phyloP scores from a whole-genome alignment of 2,329 filamentous ascomycete species.

The Phaeophleospora eucalypticola region DNA sequence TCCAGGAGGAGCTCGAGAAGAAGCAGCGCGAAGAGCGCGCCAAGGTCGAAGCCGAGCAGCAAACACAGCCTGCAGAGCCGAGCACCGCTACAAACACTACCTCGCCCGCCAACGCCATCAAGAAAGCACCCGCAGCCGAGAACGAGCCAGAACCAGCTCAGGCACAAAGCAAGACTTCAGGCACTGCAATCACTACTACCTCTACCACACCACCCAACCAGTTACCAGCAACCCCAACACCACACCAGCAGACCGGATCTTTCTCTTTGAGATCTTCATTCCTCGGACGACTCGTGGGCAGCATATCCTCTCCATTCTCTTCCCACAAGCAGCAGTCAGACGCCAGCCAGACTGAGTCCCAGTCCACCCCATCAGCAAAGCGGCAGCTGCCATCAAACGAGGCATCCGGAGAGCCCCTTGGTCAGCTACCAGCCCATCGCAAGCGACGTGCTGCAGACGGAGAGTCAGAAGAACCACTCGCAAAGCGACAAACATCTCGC shows the following conservation, averaged over 20 bases:
- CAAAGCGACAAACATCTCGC: too few relatives aligned
- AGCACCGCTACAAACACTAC: neutral
- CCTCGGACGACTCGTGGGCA: constrained; percentile 14
- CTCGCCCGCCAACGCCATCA: too few relatives aligned
- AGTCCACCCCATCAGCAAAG: neutral
- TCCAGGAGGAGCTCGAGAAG: neutral
- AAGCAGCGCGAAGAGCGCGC: neutral
- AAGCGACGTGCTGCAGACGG: constrained; percentile 21
- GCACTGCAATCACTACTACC: neutral
- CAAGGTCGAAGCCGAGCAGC: neutral
- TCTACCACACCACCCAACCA: neutral
- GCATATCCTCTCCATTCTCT: constrained; percentile 14
- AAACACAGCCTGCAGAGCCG: neutral
- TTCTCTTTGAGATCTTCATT: constrained; percentile 9
- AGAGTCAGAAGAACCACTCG: too few relatives aligned
- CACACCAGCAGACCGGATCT: constrained; percentile 1
- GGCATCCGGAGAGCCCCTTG: constrained; percentile 5
- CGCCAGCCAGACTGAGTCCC: neutral
- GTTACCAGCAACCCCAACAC: neutral
- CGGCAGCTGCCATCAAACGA: constrained; percentile 8
- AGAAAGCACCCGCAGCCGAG: neutral
- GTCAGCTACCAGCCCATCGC: constrained; percentile 19
- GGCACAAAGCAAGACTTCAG: too few relatives aligned
- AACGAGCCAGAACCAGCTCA: constrained; percentile 1
- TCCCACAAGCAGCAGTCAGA: constrained; percentile 4